These are phyloP conservation scores for Gossypium herbaceum DNA, from an alignment of 345 rosid species.

Conservation along the genomic window DNA sequence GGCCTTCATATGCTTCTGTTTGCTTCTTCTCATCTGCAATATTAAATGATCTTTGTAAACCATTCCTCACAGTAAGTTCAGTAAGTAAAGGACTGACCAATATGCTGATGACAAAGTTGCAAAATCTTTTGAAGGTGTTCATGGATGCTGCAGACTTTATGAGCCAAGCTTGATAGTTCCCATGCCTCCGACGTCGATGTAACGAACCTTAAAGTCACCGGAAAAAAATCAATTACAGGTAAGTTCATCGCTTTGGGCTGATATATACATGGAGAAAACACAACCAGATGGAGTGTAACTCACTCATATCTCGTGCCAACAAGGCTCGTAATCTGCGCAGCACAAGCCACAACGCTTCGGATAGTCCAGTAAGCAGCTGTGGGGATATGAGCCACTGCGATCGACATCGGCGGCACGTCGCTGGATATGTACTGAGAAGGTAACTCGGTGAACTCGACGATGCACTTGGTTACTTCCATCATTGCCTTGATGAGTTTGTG, in stretches of 20 bases:
- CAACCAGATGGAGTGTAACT: not conserved
- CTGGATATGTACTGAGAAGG: not conserved
- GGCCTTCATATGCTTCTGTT: conserved; percentile 1
- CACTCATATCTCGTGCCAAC: conserved; percentile 1
- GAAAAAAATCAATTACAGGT: not conserved
- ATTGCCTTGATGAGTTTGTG: conserved; percentile 38
- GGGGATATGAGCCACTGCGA: conserved; percentile 45
- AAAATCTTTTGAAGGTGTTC: conserved; percentile 38
- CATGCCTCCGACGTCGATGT: conserved; percentile 7
- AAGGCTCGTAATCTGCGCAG: conserved; percentile 3
- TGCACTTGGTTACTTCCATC: conserved; percentile 52
- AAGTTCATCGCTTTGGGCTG: not conserved
- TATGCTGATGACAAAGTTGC: conserved; percentile 27
- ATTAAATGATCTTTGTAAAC: not conserved
- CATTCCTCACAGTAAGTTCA: no score
- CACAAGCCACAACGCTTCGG: not conserved
- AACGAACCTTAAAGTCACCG: not conserved
- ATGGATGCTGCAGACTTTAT: conserved; percentile 52
- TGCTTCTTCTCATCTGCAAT: conserved; percentile 3
- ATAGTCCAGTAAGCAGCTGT: conserved; percentile 6
- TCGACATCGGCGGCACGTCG: conserved; percentile 3
- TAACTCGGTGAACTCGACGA: conserved; percentile 43
- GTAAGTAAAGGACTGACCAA: conserved; percentile 5
- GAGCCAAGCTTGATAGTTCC: conserved; percentile 67
- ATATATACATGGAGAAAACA: not conserved